Conservation (phyloP, 2,329 filamentous ascomycete species). For the Cladosporium sp. region DNA sequence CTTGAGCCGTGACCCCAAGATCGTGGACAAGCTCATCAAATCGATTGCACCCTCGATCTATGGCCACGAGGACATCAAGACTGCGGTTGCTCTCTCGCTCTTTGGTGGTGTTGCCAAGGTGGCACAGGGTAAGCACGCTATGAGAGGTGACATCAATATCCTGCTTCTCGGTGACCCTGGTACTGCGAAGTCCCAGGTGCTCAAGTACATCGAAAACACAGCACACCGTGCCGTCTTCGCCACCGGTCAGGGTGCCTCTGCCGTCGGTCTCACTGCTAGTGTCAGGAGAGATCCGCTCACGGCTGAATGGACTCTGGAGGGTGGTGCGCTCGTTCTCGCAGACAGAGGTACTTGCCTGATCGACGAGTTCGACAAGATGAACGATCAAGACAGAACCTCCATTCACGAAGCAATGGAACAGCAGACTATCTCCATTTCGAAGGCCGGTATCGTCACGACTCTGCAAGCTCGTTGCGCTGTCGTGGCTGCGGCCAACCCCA, state of each 20-base stretch:
- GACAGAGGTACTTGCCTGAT: slow-evolving; percentile 95
- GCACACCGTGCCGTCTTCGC: slow-evolving; percentile 96
- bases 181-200: slow-evolving; percentile 94
- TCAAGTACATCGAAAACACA: slow-evolving; percentile 98
- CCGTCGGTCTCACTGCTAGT: slow-evolving; percentile 95
- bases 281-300: slow-evolving; percentile 94
- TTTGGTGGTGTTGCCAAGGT: slow-evolving; percentile 94
- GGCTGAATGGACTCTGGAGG: slow-evolving; percentile 95
- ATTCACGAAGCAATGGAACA: slow-evolving; percentile 99
- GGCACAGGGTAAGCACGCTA: slow-evolving; percentile 83
- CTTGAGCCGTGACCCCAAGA: slow-evolving; percentile 84
- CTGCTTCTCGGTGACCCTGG: slow-evolving; percentile 94
- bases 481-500: slow-evolving; percentile 94
- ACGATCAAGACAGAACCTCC: slow-evolving; percentile 94
- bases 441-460: slow-evolving; percentile 96
- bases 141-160: slow-evolving; percentile 97
- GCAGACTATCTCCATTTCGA: slow-evolving; percentile 98
- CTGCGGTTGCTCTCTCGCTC: slow-evolving; percentile 86
- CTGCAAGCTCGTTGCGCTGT: slow-evolving; percentile 94
- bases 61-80: slow-evolving; percentile 95
- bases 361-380: slow-evolving; percentile 99
- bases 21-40: slow-evolving; percentile 87
- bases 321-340: slow-evolving; percentile 90
- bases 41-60: slow-evolving; percentile 98
- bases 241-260: slow-evolving; percentile 94